Conservation (phyloP, 805 yeast species). For the Wickerhamiella musiphila region DNA sequence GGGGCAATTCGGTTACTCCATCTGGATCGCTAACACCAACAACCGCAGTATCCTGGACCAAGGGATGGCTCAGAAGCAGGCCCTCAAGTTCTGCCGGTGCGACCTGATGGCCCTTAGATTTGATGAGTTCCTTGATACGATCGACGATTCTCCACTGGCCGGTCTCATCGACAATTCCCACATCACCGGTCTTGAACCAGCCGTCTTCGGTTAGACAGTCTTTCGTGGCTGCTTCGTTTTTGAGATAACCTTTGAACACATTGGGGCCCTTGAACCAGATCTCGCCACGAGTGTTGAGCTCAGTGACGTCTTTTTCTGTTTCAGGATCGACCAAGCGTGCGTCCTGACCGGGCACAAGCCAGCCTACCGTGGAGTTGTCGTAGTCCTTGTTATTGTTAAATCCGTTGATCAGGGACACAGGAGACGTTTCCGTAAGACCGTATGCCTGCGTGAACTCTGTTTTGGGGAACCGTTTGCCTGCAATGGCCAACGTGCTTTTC, state of each 20-base stretch:
- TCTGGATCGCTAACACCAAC: conserved; percentile 54
- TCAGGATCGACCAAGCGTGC: conserved; percentile 26
- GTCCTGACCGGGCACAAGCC: conserved; percentile 27
- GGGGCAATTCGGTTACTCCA: conserved; percentile 48
- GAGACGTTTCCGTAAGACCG: conserved; percentile 46
- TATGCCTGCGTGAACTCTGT: conserved; percentile 8
- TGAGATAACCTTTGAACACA: conserved; percentile 31
- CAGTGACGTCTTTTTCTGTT: conserved; percentile 25
- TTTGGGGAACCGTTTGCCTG: conserved; percentile 7
- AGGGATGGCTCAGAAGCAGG: conserved; percentile 50
- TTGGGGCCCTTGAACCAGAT: conserved; percentile 38
- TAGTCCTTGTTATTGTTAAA: conserved; percentile 22
- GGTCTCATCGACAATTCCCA: conserved; percentile 23
- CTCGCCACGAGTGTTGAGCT: conserved; percentile 32
- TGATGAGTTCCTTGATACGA: conserved; percentile 49
- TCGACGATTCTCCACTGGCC: conserved; percentile 32
- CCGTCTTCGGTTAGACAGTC: conserved; percentile 30
- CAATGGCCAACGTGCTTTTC: conserved; percentile 3
- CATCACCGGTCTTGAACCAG: conserved; percentile 44
- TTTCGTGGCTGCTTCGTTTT: conserved; percentile 31
- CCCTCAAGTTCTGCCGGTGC: conserved; percentile 91
- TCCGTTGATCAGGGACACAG: too few species aligned
- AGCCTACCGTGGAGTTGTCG: conserved; percentile 17
- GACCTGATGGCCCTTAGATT: conserved; percentile 61
- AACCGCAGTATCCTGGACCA: conserved; percentile 75